These are phyloP conservation scores for Suillus subalutaceus DNA, from an alignment of 768 basidiomycete species.

Conservation along the genomic window DNA sequence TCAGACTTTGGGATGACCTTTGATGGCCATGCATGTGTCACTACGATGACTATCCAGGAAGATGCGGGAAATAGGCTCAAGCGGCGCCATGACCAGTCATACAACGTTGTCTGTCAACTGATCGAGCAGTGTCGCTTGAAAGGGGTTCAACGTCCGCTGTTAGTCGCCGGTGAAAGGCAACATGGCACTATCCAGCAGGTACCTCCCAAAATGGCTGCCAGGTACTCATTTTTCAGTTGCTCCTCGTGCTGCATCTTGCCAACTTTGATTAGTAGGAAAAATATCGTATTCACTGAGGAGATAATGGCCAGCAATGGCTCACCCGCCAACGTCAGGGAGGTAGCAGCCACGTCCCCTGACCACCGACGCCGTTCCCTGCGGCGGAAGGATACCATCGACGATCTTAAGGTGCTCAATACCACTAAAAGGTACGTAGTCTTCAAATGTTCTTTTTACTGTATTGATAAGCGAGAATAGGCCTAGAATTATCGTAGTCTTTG, in stretches of 20 bases:
- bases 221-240: background rate
- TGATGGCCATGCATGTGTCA: constrained; percentile 43
- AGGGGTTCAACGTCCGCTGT: background rate
- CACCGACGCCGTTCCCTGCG: constrained; percentile 40
- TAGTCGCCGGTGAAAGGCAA: background rate
- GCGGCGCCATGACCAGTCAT: constrained; percentile 11
- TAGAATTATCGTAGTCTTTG: constrained; percentile 11
- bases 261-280: background rate
- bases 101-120: constrained; percentile 6
- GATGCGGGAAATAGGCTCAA: background rate
- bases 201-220: background rate
- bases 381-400: constrained; percentile 24
- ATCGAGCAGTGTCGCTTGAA: constrained; percentile 3
- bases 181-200: background rate
- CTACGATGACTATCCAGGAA: constrained; percentile 3
- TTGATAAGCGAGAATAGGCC: background rate
- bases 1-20: constrained; percentile 38
- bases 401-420: constrained; percentile 36
- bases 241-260: background rate
- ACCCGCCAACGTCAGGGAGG: constrained; percentile 42
- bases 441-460: background rate
- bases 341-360: constrained; percentile 34
- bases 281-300: constrained; percentile 15
- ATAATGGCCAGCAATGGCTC: constrained; percentile 40
- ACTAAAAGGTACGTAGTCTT: background rate